phyloP scores from a whole-genome alignment of 164 flowering plant genomes.

The Santalum album region DNA sequence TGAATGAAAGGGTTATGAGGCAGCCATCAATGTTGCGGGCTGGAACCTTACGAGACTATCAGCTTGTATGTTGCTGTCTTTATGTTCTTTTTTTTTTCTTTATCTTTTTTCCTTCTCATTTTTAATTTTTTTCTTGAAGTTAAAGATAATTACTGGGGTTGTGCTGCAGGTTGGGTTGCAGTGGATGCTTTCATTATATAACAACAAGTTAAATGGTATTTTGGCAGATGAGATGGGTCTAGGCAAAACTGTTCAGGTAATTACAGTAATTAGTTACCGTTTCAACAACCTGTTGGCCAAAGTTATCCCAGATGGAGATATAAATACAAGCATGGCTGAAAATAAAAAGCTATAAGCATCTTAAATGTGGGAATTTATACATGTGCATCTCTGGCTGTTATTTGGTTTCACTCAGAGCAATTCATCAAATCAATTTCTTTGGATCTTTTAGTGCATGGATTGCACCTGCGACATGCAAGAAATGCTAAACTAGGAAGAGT shows the following conservation, averaged over 20 bases:
- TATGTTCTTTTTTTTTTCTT: conserved; percentile 2
- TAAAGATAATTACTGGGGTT: conserved; percentile 3
- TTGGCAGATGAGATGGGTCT: conserved; percentile 99
- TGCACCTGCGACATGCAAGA: too few relatives aligned
- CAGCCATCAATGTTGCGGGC: conserved; percentile 93
- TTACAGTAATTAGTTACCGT: neutral
- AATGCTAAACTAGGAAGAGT: neutral
- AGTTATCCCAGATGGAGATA: too few relatives aligned
- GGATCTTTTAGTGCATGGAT: too few relatives aligned
- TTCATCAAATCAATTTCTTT: too few relatives aligned
- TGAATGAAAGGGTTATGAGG: conserved; percentile 74
- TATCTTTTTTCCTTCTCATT: conserved; percentile 1
- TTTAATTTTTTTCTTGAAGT: neutral
- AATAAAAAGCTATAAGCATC: too few relatives aligned
- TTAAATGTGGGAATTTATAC: too few relatives aligned
- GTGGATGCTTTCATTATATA: conserved; percentile 98
- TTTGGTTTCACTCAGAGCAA: too few relatives aligned
- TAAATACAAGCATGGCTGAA: too few relatives aligned
- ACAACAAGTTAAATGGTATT: conserved; percentile 96
- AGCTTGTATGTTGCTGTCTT: conserved; percentile 66
- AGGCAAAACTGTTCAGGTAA: conserved; percentile 98
- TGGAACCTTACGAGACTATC: conserved; percentile 95
- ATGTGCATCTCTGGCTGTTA: too few relatives aligned
- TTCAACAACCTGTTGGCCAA: neutral
- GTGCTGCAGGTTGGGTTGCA: conserved; percentile 86